Base-by-base conservation (phyloP, 345 rosid species). In the Anastatica hierochuntica region DNA sequence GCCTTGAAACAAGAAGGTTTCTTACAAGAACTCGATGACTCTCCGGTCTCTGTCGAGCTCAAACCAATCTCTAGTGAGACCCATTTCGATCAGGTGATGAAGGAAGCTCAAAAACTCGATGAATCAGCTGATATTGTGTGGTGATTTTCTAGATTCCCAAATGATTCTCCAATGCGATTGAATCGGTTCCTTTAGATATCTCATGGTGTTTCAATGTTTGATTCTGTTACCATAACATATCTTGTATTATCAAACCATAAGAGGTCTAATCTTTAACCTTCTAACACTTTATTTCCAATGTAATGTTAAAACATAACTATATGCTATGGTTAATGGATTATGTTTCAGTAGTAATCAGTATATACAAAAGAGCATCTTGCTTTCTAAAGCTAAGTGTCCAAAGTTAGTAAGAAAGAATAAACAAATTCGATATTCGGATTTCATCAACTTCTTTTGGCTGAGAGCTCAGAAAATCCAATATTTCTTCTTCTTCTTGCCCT, bases 81-180 rank as follows among this genome's bases (percentile, higher is more conserved):
- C 57, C 80, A 76, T 43, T 88, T 92, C 58, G 83, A 85, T 72
- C 78, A 78, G 49, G 79, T 92, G 49, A 56, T 92, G 47, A 83
- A 83, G 1, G 95, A 83, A 61, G 88, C 96, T 31, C 82, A 78
- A 42, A 84, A 76, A 63, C 80, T 67, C 3, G 79, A 78, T n/a
- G 76, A 78, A 49, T 58, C 84, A 8, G 68, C 83, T 43, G 56
- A 88, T 24, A 41, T 88, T 43, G 82, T 92, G 56, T 88, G 98
- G 95, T 92, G 68, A 46, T 77, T 63, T 43, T 31, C 36, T 31
- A 31, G 36, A n/a, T 27, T 27, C 1, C n/a, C n/a, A n/a, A n/a
- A n/a, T n/a, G n/a, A n/a, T n/a, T n/a, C n/a, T n/a, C n/a, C 3
- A 7, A 21, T 21, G 3, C 24, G 24, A 21, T 21, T 21, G 24